Evolutionary conservation across 225 moss, liverwort and hornwort genomes (phyloP).

Genomic region (Polytrichum formosum): DNA sequence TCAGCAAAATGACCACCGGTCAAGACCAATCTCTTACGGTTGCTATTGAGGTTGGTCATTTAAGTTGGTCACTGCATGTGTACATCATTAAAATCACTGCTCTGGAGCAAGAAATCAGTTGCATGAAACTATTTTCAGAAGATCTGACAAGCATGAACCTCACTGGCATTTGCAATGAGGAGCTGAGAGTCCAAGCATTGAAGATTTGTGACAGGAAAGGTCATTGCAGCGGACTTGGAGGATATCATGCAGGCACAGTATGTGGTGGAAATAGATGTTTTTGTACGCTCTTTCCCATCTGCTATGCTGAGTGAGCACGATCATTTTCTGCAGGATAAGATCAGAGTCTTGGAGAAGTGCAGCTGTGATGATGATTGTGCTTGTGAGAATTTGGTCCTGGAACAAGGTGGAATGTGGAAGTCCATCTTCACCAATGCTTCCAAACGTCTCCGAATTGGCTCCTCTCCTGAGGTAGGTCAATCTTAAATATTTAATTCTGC

Average conservation of each 20-base stretch:
- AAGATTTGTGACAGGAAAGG: no score
- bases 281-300: no score
- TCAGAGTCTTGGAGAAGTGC: conserved; percentile 71
- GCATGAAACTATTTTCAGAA: no score
- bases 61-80: not conserved
- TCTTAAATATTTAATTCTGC: not conserved
- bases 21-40: conserved; percentile 25
- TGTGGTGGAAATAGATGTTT: no score
- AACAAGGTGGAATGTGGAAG: conserved; percentile 74
- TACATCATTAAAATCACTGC: not conserved
- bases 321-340: conserved; percentile 33
- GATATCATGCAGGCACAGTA: no score
- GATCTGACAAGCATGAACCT: no score
- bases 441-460: conserved; percentile 80
- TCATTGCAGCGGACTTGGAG: no score
- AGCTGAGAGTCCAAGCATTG: no score
- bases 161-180: no score
- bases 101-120: no score
- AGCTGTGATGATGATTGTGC: conserved; percentile 84
- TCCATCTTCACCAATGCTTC: conserved; percentile 72
- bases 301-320: no score
- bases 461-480: conserved; percentile 66
- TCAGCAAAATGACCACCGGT: conserved; percentile 16
- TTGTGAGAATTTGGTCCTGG: conserved; percentile 60
- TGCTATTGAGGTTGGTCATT: conserved; percentile 28